Conservation (phyloP, 305 asterid genomes). For the Rubia tinctorum region DNA sequence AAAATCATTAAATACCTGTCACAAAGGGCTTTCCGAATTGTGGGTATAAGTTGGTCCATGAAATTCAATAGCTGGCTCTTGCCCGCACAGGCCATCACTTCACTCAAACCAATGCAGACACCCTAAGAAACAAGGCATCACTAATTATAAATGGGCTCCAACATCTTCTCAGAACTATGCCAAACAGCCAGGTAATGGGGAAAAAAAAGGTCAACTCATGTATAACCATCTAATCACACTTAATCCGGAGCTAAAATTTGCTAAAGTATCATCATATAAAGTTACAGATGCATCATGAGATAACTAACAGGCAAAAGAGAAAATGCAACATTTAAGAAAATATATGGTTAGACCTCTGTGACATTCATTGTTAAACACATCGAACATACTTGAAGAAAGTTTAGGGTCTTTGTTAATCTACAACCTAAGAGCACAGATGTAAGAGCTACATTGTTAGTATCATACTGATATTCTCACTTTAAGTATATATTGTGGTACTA, state of each 20-base stretch:
- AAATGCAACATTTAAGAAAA: not conserved
- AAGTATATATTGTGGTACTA: not conserved
- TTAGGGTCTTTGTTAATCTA: not conserved
- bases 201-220: not conserved
- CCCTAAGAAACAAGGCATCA: slow-evolving; percentile 44
- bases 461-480: not conserved
- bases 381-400: not conserved
- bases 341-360: not conserved
- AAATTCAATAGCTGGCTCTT: slow-evolving; percentile 86
- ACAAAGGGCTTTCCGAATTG: slow-evolving; percentile 97
- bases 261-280: not conserved
- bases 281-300: not conserved
- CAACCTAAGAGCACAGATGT: not conserved
- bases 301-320: not conserved
- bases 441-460: not conserved
- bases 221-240: not conserved
- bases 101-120: slow-evolving; percentile 97
- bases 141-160: not conserved
- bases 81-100: slow-evolving; percentile 98
- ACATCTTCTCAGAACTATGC: not conserved
- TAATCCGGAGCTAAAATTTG: not conserved
- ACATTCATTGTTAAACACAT: not conserved
- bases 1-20: slow-evolving; percentile 62
- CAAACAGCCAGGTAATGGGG: not conserved
- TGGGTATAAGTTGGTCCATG: slow-evolving; percentile 88